A percentile compares a stretch with the other conserved stretches of the same genome.
Conservation (phyloP, 2,329 filamentous ascomycete species). For the Sclerotiophoma versabilis region DNA sequence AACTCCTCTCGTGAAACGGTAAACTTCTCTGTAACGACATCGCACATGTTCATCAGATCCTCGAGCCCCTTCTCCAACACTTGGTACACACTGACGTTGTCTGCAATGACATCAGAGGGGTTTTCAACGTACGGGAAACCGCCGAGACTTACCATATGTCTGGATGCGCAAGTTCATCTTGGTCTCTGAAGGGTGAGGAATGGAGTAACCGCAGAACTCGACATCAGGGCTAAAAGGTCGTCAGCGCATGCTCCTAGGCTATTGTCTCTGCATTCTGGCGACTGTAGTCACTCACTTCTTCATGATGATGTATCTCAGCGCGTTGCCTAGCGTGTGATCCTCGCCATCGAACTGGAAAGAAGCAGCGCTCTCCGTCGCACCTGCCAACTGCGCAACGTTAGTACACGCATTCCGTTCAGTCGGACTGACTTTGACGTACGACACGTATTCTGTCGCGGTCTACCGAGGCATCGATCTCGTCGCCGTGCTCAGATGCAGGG, state of each 20-base stretch:
- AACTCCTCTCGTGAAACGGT: constrained; percentile 71
- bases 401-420: not conserved
- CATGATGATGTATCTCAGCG: constrained; percentile 94
- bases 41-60: constrained; percentile 90
- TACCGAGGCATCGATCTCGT: constrained; percentile 41
- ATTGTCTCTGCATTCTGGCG: too few species aligned
- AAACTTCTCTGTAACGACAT: constrained; percentile 93
- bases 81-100: constrained; percentile 79
- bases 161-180: constrained; percentile 99
- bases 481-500: constrained; percentile 33
- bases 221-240: constrained; percentile 75
- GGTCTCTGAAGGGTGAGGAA: constrained; percentile 92
- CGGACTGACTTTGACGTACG: constrained; percentile 38
- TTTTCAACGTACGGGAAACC: not conserved
- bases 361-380: constrained; percentile 82
- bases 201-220: constrained; percentile 97
- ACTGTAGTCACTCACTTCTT: constrained; percentile 97
- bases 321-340: constrained; percentile 95
- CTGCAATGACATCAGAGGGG: constrained; percentile 54
- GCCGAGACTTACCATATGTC: constrained; percentile 76
- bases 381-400: constrained; percentile 70
- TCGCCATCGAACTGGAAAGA: constrained; percentile 95
- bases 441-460: constrained; percentile 56
- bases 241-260: constrained; percentile 1
- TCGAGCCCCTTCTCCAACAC: constrained; percentile 89